Evolutionary conservation across 1,139 yeast species (phyloP).

Genomic region (Taphrina flavorubra): DNA sequence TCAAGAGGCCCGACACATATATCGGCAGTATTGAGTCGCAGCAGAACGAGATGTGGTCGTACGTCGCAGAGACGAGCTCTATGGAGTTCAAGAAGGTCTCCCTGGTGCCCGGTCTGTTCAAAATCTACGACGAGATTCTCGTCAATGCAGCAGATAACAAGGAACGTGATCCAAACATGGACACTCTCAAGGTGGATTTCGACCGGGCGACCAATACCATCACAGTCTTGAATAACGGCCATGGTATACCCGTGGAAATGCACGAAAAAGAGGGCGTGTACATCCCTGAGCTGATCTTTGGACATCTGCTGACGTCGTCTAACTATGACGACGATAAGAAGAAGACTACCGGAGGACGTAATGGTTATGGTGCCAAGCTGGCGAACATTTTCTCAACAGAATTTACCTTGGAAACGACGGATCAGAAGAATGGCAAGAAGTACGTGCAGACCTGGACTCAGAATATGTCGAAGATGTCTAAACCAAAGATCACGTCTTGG

Average conservation of each 20-base stretch:
- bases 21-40: conserved; percentile 91
- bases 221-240: conserved; percentile 88
- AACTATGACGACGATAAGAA: conserved; percentile 94
- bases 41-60: conserved; percentile 84
- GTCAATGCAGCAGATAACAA: conserved; percentile 99
- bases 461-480: conserved; percentile 80
- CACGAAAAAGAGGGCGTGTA: conserved; percentile 89
- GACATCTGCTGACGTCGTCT: conserved; percentile 90
- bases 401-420: conserved; percentile 89
- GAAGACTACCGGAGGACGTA: conserved; percentile 98
- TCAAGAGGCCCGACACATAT: conserved; percentile 97
- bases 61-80: conserved; percentile 68
- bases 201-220: conserved; percentile 76
- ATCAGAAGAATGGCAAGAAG: conserved; percentile 63
- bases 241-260: conserved; percentile 93
- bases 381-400: conserved; percentile 91
- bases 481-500: conserved; percentile 73
- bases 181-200: conserved; percentile 76
- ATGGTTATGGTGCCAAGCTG: conserved; percentile 96
- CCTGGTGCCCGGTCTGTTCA: conserved; percentile 93
- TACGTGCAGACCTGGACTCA: conserved; percentile 85
- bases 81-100: conserved; percentile 68
- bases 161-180: conserved; percentile 92
- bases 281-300: conserved; percentile 95
- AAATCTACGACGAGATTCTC: conserved; percentile 94